Base-by-base conservation (phyloP, 306 rosid genomes). In the Vachellia collinsii region DNA sequence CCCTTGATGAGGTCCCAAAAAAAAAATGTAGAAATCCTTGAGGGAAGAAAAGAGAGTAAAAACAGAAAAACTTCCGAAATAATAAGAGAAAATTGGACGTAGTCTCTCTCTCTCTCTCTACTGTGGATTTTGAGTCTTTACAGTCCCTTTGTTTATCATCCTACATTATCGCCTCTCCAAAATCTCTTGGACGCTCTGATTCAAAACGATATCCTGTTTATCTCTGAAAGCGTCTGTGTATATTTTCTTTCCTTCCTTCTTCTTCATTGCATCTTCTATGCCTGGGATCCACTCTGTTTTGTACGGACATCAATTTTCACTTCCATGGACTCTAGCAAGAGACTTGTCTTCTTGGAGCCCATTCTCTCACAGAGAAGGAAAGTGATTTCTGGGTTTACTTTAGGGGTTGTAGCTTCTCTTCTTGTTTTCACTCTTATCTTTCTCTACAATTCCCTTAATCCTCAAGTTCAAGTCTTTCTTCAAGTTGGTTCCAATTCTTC, bases 361-460 rank as follows among this genome's bases (percentile, higher is more conserved):
- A 74, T 89, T 67, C 34, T 72, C 19, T 85, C 87, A 12, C 85
- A 84, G n/a, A 84, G 80, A 77, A 90, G 91, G 64, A 92, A 90
- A 71, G 77, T 93, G 1, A 46, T 88, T 75, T 94, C 97, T 59
- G 91, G 97, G 51, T 89, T 93, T 77, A 85, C 89, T 81, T 88
- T 93, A 58, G 93, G 96, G 34, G 54, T 90, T 77, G 88, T 81
- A 44, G 83, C 82, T 80, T 90, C 94, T 68, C 70, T 96, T 23
- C 7, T 87, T 78, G 46, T 92, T 59, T 72, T 91, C 29, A 78
- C 83, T 22, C 41, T 90, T 13, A 73, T 89, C 34, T 86, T 83
- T 3, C 85, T 93, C 17, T 82, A 78, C 54, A 70, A 51, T 29
- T 90, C 90, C 4, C 62, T 85, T 34, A 64, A 59, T 70, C 85